These are phyloP conservation scores for Ceratobasidium sp. DNA, from an alignment of 1,284 basidiomycete species.

Conservation along the genomic window DNA sequence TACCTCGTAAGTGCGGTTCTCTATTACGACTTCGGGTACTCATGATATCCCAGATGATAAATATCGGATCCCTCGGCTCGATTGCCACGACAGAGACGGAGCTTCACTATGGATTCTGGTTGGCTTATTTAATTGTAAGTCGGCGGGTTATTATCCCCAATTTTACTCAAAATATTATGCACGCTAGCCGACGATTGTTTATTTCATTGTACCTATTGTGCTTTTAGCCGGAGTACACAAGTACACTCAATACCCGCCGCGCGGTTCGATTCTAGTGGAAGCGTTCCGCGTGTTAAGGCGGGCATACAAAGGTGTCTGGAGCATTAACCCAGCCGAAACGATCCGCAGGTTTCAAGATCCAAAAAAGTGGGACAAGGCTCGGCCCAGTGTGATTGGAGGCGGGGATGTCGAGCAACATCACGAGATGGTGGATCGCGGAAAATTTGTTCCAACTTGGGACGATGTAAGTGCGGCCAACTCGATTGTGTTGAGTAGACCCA, in stretches of 20 bases:
- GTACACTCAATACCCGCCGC: conserved; percentile 60
- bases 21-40: background rate
- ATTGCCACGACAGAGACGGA: conserved; percentile 58
- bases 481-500: no score
- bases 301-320: conserved; percentile 54
- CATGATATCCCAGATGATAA: conserved; percentile 54
- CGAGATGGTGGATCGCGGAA: background rate
- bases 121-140: conserved; percentile 55
- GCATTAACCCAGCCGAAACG: conserved; percentile 53
- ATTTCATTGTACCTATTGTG: conserved; percentile 57
- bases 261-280: conserved; percentile 57
- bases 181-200: conserved; percentile 51
- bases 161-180: background rate
- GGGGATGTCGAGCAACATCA: conserved; percentile 17
- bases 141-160: background rate
- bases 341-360: conserved; percentile 52
- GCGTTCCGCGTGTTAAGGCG: conserved; percentile 51
- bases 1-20: conserved; percentile 47
- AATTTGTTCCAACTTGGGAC: conserved; percentile 45
- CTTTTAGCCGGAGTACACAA: conserved; percentile 57
- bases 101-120: conserved; percentile 58
- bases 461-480: conserved; percentile 40
- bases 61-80: conserved; percentile 59
- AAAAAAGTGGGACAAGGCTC: conserved; percentile 58
- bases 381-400: conserved; percentile 26